phyloP scores from a whole-genome alignment of 495 filamentous ascomycete species.

The Thozetella sp. region DNA sequence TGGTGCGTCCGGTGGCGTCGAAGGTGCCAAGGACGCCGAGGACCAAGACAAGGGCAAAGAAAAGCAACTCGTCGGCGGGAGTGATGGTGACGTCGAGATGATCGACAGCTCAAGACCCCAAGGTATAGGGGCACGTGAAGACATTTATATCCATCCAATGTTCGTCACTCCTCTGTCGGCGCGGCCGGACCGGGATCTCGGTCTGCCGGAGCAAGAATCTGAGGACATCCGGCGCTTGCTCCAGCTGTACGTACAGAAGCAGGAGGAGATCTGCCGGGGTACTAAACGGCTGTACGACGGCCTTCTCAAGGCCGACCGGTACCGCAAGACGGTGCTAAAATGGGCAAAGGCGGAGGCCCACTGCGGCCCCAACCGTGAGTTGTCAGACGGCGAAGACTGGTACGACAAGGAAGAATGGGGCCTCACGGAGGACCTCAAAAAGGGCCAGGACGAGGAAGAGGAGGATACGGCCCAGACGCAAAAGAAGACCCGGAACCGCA shows the following conservation, averaged over 20 bases:
- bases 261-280: constrained; percentile 90
- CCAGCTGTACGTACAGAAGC: constrained; percentile 88
- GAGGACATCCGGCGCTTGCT: constrained; percentile 86
- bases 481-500: constrained; percentile 74
- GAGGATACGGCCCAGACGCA: constrained; percentile 72
- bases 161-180: constrained; percentile 74
- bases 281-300: constrained; percentile 74
- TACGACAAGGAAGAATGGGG: constrained; percentile 91
- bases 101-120: constrained; percentile 23
- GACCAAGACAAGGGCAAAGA: constrained; percentile 15
- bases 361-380: constrained; percentile 63
- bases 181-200: constrained; percentile 76
- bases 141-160: constrained; percentile 74
- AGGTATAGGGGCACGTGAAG: constrained; percentile 32
- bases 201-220: constrained; percentile 79
- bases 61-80: constrained; percentile 21
- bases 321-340: constrained; percentile 76
- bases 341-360: constrained; percentile 91
- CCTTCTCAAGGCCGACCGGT: constrained; percentile 74
- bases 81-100: constrained; percentile 49
- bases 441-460: constrained; percentile 91
- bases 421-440: constrained; percentile 81
- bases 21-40: not conserved
- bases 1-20: not conserved
- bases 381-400: constrained; percentile 96